phyloP scores from a whole-genome alignment of 352 stramenopile species.

The Aphanomyces astaci region DNA sequence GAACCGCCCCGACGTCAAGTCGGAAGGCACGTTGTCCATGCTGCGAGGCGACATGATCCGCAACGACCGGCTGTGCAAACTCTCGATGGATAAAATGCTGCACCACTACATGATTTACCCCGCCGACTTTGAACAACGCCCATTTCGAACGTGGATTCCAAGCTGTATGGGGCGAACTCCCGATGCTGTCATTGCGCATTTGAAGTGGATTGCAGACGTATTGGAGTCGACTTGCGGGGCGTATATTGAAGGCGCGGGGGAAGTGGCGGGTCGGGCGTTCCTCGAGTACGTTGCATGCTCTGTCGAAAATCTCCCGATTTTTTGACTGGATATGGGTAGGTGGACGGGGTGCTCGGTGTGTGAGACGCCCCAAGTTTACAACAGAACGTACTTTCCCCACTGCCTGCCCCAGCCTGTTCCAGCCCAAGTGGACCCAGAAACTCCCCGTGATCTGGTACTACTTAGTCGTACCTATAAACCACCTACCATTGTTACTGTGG shows the following conservation, averaged over 20 bases:
- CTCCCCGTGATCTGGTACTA: constrained; percentile 28
- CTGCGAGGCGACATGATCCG: constrained; percentile 79
- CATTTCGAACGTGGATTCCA: constrained; percentile 78
- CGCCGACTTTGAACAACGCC: constrained; percentile 67
- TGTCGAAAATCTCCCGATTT: neutral
- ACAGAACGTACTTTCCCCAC: constrained; percentile 27
- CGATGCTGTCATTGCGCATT: constrained; percentile 53
- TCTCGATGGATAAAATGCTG: constrained; percentile 44
- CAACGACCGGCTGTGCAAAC: constrained; percentile 73
- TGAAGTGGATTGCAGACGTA: constrained; percentile 82
- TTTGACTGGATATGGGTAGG: too few species aligned
- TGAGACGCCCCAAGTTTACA: constrained; percentile 6
- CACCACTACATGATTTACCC: constrained; percentile 79
- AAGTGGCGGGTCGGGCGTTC: constrained; percentile 67
- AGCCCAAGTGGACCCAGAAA: constrained; percentile 26
- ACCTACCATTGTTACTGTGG: too few species aligned
- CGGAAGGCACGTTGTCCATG: constrained; percentile 66
- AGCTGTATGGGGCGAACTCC: constrained; percentile 82
- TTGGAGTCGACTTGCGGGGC: constrained; percentile 74
- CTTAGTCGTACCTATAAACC: too few species aligned
- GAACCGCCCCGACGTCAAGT: constrained; percentile 50
- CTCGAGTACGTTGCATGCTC: constrained; percentile 25
- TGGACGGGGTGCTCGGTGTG: constrained; percentile 46
- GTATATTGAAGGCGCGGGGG: constrained; percentile 61
- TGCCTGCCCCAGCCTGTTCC: constrained; percentile 32